Evolutionary conservation across 2,329 filamentous ascomycete genomes (phyloP).

Genomic region (Curvularia hawaiiensis): DNA sequence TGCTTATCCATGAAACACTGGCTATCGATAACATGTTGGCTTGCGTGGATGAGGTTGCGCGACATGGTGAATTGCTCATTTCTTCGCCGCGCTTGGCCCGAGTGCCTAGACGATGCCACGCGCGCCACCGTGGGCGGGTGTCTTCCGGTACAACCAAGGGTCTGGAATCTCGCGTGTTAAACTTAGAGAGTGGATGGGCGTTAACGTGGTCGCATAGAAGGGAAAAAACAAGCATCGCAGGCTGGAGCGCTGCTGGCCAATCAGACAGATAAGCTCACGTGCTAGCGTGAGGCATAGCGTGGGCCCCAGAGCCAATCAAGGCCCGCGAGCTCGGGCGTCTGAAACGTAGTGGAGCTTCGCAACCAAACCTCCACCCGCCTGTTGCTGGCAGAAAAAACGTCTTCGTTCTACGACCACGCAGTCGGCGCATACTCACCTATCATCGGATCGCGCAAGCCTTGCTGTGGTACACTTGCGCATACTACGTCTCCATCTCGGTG

Average conservation of each 20-base stretch:
- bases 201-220: slow-evolving; percentile 27
- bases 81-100: background rate
- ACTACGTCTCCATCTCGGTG: slow-evolving; percentile 21
- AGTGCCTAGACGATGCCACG: slow-evolving; percentile 4
- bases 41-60: slow-evolving; percentile 1
- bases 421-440: slow-evolving; percentile 37
- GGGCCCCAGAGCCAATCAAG: slow-evolving; percentile 28
- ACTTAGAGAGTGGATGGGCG: slow-evolving; percentile 33
- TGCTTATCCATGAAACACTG: slow-evolving; percentile 14
- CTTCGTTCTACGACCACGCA: slow-evolving; percentile 35
- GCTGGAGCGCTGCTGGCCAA: slow-evolving; percentile 32
- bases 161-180: slow-evolving; percentile 20
- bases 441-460: slow-evolving; percentile 32
- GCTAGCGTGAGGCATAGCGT: slow-evolving; percentile 15
- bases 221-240: slow-evolving; percentile 9
- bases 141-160: background rate
- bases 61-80: slow-evolving; percentile 8
- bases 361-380: slow-evolving; percentile 19
- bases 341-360: slow-evolving; percentile 27
- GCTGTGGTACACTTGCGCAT: slow-evolving; percentile 26
- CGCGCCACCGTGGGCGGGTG: slow-evolving; percentile 14
- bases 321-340: slow-evolving; percentile 16
- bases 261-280: slow-evolving; percentile 18
- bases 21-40: slow-evolving; percentile 1
- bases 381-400: background rate